Base-by-base conservation (phyloP, 2,329 filamentous ascomycete genomes). In the Didymella lethalis region DNA sequence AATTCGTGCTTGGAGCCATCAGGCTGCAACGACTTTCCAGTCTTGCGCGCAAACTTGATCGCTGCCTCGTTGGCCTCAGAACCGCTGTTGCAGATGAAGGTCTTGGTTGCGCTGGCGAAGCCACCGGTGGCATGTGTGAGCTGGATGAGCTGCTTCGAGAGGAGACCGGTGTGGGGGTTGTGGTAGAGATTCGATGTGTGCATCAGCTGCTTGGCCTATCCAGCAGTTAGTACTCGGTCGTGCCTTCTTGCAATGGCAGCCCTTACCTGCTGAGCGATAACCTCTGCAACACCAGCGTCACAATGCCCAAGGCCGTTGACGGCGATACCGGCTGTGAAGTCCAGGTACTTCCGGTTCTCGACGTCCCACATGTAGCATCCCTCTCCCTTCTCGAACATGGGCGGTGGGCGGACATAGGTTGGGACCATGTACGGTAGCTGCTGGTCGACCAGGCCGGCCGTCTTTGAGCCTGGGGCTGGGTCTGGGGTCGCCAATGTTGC, bases 21-120 rank as follows among this genome's bases (percentile, higher is more conserved):
- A 0, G 90, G 87, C 64, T 93, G 89, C 28, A 88, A 70, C 10
- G 87, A 81, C 77, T 94, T 94, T 69, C 93, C 93, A 23, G 90
- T 89, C 80, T 99, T 99, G 69, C 95, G 87, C 20, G 94, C 91
- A 72, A 99, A 98, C 78, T 99, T 99, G 77, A 99, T 90, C 34
- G 94, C 95, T 1, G 94, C 95, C 81, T 99, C 95, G 78, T 99
- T 99, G 74, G 95, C 95, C 80, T 99, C 95, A 60, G 91, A 92
- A 59, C 95, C 95, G 4, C 93, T 97, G 81, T 99, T 99, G 82
- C 92, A 97, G 65, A 99, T 86, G 75, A 99, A 99, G 2, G 92
- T 92, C 56, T 91, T 86, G 20, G 85, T 83, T 18, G 90, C 92
- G 72, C 90, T 86, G 67, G 90, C 87, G 90, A 98, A 97, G 65